Evolutionary conservation across 805 yeast species (phyloP).

Genomic region (Suhomyces sp.): DNA sequence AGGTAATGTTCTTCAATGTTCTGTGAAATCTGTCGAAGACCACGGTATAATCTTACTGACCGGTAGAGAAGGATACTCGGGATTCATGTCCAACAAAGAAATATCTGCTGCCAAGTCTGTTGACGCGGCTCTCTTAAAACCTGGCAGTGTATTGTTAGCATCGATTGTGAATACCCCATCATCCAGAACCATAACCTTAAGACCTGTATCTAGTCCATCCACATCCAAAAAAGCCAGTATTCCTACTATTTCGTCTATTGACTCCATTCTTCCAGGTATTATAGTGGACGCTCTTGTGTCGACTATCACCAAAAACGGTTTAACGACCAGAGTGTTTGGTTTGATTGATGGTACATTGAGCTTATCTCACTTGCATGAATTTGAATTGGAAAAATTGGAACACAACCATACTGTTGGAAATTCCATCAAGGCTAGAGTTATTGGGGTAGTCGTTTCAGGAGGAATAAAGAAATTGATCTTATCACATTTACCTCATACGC

Average conservation of each 20-base stretch:
- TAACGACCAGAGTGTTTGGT: slow-evolving; percentile 72
- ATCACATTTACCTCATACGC: slow-evolving; percentile 58
- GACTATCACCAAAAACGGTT: slow-evolving; percentile 58
- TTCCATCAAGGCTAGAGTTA: slow-evolving; percentile 64
- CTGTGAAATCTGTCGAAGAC: slow-evolving; percentile 81
- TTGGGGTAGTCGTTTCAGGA: slow-evolving; percentile 48
- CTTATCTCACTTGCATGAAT: slow-evolving; percentile 58
- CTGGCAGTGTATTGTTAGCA: slow-evolving; percentile 71
- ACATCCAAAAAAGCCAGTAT: slow-evolving; percentile 47
- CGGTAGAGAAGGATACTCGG: slow-evolving; percentile 56
- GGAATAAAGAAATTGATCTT: slow-evolving; percentile 60
- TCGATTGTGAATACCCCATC: slow-evolving; percentile 47
- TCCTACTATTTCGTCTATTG: slow-evolving; percentile 61
- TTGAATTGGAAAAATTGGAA: slow-evolving; percentile 46
- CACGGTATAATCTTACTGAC: slow-evolving; percentile 80
- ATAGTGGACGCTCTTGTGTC: slow-evolving; percentile 70
- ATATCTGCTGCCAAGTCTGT: slow-evolving; percentile 37
- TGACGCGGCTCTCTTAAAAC: slow-evolving; percentile 33
- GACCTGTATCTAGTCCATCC: slow-evolving; percentile 39
- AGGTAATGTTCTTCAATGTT: slow-evolving; percentile 70
- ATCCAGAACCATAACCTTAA: slow-evolving; percentile 57
- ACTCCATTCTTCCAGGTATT: slow-evolving; percentile 83
- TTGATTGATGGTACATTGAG: slow-evolving; percentile 69
- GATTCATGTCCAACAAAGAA: slow-evolving; percentile 75
- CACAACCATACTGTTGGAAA: slow-evolving; percentile 69